Evolutionary conservation across 164 flowering plant genomes (phyloP), one percentile per base, ranked within the genome.

Genomic region (Platanus orientalis): DNA sequence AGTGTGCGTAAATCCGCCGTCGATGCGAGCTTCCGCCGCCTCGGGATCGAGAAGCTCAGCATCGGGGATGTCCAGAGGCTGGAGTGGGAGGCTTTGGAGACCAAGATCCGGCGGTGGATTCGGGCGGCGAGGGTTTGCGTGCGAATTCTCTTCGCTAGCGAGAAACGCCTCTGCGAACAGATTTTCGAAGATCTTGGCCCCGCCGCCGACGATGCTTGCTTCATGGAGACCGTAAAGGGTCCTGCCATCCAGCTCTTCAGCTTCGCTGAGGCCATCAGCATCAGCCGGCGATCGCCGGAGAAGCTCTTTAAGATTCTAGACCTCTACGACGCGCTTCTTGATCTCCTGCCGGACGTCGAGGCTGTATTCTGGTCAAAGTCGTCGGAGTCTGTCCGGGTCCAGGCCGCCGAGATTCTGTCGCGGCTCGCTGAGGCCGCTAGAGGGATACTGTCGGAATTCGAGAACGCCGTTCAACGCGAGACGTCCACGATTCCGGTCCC

Each of bases 241-340:
- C 81, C 86, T 0, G 92, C 87, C 1, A 73, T 83, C 20, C 88
- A 83, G 76, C 60, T 93, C 29, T 87, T 93, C 63, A 87, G 80
- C 48, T 93, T 93, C 63, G 95, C 96, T 0, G 96, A 89, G 62
- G 98, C 96, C 0, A 83, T 93, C 17, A 84, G 96, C 53, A 87
- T 83, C 11, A 84, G 92, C 64, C 68, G 86, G 26, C 63, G 92
- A 25, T 82, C 92, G 19, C 94, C 97, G 7, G 97, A 93, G 82
- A 93, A 87, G 76, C 61, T 93, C 64, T 89, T 90, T 61, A 89
- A 84, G 81, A 86, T 89, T 12, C 59, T 93, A 48, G 97, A 89
- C 69, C 75, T 93, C 16, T 88, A 93, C 54, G 96, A 86, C 50
- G 86, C 84, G 0, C 67, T 93, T 49, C 68, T 69, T 28, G 86